A percentile compares a stretch with the other conserved stretches of the same genome.
Evolutionary conservation across 805 yeast species (phyloP).

Genomic region (Metschnikowia colocasiae): DNA sequence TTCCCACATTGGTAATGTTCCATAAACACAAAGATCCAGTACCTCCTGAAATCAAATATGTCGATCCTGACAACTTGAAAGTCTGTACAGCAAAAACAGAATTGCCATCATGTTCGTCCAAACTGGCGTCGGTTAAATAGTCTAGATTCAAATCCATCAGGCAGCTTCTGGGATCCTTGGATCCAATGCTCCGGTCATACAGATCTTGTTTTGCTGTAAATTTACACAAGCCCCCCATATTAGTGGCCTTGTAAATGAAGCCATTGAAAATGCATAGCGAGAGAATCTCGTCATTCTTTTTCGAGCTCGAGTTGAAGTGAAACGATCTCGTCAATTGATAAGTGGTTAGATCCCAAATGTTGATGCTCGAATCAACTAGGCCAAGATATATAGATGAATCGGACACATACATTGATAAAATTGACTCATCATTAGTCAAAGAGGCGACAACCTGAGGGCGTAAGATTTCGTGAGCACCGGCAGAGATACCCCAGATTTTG

Average conservation of each 20-base stretch:
- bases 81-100: slow-evolving; percentile 56
- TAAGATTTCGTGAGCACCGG: slow-evolving; percentile 7
- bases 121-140: not conserved
- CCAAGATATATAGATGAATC: slow-evolving; percentile 83
- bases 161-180: slow-evolving; percentile 2
- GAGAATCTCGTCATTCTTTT: slow-evolving; percentile 38
- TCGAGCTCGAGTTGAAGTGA: slow-evolving; percentile 19
- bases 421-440: slow-evolving; percentile 63
- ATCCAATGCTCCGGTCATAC: slow-evolving; percentile 3
- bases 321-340: slow-evolving; percentile 58
- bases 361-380: slow-evolving; percentile 65
- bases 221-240: slow-evolving; percentile 38
- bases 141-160: slow-evolving; percentile 9
- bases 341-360: slow-evolving; percentile 84
- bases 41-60: slow-evolving; percentile 65
- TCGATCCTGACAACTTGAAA: slow-evolving; percentile 35
- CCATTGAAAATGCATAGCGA: slow-evolving; percentile 55
- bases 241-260: slow-evolving; percentile 62
- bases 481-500: slow-evolving; percentile 67
- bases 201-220: slow-evolving; percentile 22
- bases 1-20: slow-evolving; percentile 44
- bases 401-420: slow-evolving; percentile 62
- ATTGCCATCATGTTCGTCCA: slow-evolving; percentile 12
- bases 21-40: slow-evolving; percentile 70
- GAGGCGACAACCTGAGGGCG: slow-evolving; percentile 5